Conservation (phyloP, 495 filamentous ascomycete genomes). For the Aspergillus ostianus region DNA sequence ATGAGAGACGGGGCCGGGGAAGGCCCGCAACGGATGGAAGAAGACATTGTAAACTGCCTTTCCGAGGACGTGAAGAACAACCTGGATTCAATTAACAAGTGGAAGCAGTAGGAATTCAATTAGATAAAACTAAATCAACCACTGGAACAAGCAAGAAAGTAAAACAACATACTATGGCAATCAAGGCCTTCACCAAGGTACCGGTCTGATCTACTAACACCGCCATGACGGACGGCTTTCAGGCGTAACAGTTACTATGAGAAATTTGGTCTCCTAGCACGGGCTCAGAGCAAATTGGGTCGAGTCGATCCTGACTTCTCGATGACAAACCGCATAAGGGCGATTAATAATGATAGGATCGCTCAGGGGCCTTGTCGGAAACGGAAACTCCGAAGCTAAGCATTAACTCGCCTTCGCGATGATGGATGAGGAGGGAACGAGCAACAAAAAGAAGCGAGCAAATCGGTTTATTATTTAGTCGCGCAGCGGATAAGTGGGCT, state of each 20-base stretch:
- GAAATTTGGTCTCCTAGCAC: neutral
- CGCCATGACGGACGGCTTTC: neutral
- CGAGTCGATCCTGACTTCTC: neutral
- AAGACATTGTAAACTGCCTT: constrained; percentile 40
- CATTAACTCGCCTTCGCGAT: neutral
- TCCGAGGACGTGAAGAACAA: neutral
- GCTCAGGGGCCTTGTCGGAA: neutral
- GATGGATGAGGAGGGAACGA: neutral
- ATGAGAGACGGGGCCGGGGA: constrained; percentile 24
- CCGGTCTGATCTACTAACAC: neutral
- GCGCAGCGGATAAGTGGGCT: neutral
- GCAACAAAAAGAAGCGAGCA: neutral
- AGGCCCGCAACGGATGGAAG: constrained; percentile 44
- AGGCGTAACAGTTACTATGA: neutral
- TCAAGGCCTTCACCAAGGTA: neutral
- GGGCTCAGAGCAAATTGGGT: neutral
- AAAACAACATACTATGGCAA: neutral
- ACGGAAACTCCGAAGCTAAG: neutral
- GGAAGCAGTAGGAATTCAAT: neutral
- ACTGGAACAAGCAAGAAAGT: neutral
- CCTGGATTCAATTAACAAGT: neutral
- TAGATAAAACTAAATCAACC: neutral
- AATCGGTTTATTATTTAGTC: neutral
- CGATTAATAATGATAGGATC: neutral
- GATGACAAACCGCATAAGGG: neutral